Conservation (phyloP, 768 basidiomycete species). For the Trichaptum fuscoviolaceum region DNA sequence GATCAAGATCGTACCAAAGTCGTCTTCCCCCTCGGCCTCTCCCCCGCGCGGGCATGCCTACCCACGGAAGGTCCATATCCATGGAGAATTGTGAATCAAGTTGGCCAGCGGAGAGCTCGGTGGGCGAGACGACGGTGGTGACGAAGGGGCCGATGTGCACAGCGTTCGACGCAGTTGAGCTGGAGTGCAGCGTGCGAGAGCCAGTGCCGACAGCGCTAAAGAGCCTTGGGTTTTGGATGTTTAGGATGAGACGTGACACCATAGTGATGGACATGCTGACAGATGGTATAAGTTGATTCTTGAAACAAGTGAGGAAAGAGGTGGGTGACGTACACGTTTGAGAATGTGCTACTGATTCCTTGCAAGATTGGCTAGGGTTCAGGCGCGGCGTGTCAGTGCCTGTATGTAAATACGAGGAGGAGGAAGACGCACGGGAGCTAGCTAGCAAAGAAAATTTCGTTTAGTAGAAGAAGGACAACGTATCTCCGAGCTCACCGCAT, state of each 20-base stretch:
- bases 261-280: background rate
- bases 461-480: background rate
- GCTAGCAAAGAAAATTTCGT: background rate
- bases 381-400: background rate
- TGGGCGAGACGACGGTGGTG: background rate
- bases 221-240: background rate
- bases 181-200: too few species aligned
- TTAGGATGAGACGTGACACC: background rate
- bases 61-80: background rate
- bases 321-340: background rate
- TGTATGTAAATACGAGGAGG: background rate
- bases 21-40: background rate
- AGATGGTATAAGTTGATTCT: background rate
- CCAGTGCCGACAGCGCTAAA: background rate
- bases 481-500: background rate
- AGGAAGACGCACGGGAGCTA: background rate
- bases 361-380: background rate
- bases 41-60: background rate
- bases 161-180: background rate
- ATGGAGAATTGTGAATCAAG: background rate
- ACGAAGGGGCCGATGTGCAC: background rate
- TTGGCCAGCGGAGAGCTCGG: background rate
- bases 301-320: background rate
- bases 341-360: background rate
- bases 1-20: background rate